Evolutionary conservation across 352 stramenopile species (phyloP).

Genomic region (Pythium plurisporium): DNA sequence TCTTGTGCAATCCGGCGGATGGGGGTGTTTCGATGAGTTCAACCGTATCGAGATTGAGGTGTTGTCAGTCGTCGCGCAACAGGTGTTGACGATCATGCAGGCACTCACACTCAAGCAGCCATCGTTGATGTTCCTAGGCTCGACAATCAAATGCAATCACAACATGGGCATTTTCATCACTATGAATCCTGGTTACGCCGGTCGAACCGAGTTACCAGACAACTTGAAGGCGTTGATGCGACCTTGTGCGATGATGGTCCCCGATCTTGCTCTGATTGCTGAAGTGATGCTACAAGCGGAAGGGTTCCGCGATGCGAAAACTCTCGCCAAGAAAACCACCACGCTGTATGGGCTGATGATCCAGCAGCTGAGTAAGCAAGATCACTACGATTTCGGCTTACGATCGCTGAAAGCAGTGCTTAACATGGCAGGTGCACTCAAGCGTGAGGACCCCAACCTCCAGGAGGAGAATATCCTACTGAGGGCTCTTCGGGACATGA

Average conservation of each 20-base stretch:
- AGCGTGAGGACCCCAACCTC: conserved; percentile 92
- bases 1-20: conserved; percentile 87
- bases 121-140: conserved; percentile 81
- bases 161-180: conserved; percentile 97
- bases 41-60: conserved; percentile 96
- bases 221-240: conserved; percentile 93
- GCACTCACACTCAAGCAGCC: conserved; percentile 76
- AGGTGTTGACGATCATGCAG: conserved; percentile 76
- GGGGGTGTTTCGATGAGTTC: conserved; percentile 92
- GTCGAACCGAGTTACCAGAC: conserved; percentile 89
- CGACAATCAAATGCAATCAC: conserved; percentile 88
- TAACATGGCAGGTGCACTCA: conserved; percentile 91
- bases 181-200: conserved; percentile 94
- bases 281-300: conserved; percentile 94
- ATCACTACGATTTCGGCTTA: conserved; percentile 95
- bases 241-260: conserved; percentile 92
- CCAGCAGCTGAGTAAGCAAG: conserved; percentile 93
- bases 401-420: conserved; percentile 92
- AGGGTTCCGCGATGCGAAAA: conserved; percentile 86
- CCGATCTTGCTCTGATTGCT: conserved; percentile 88
- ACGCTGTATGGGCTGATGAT: conserved; percentile 88
- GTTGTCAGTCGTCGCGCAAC: conserved; percentile 92
- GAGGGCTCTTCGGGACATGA: conserved; percentile 93
- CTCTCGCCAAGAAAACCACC: conserved; percentile 92
- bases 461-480: conserved; percentile 94